A percentile compares a stretch with the other conserved stretches of the same genome.
These are phyloP conservation scores for Lodderomyces elongisporus DNA, from an alignment of 1,139 yeast species.

Conservation along the genomic window DNA sequence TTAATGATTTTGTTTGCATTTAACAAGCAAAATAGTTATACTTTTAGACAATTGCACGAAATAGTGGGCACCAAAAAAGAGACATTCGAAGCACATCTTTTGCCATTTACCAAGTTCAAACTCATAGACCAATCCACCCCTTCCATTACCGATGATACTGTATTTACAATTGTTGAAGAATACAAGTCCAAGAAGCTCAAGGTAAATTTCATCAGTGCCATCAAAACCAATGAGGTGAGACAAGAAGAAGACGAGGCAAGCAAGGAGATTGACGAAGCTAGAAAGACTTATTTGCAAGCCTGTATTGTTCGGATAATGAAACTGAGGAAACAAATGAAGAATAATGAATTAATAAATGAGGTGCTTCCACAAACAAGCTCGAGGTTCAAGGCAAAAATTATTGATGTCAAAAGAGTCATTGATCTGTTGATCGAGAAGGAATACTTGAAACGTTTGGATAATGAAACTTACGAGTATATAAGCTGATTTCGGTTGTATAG, in stretches of 20 bases:
- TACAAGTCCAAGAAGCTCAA: constrained; percentile 82
- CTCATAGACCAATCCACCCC: constrained; percentile 57
- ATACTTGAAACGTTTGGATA: constrained; percentile 70
- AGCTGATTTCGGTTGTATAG: too few species aligned
- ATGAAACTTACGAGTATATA: constrained; percentile 71
- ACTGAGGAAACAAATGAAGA: constrained; percentile 76
- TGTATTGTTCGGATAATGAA: constrained; percentile 97
- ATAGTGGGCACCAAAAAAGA: constrained; percentile 65
- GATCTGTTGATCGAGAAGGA: constrained; percentile 84
- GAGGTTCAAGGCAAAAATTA: constrained; percentile 78
- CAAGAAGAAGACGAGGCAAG: constrained; percentile 80
- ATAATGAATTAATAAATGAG: constrained; percentile 79
- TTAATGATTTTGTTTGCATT: constrained; percentile 79
- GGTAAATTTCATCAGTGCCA: constrained; percentile 79
- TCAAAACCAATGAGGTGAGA: constrained; percentile 62
- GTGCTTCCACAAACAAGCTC: constrained; percentile 82
- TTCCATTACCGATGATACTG: constrained; percentile 49
- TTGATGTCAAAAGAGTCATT: constrained; percentile 83
- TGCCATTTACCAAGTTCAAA: constrained; percentile 75
- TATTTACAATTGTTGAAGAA: constrained; percentile 68
- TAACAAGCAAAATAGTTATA: constrained; percentile 58
- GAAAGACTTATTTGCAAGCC: constrained; percentile 84
- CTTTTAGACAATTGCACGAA: constrained; percentile 57
- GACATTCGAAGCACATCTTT: constrained; percentile 67
- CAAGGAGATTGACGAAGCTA: constrained; percentile 80